Base-by-base conservation (phyloP, 495 filamentous ascomycete genomes). In the Extremus antarcticus region DNA sequence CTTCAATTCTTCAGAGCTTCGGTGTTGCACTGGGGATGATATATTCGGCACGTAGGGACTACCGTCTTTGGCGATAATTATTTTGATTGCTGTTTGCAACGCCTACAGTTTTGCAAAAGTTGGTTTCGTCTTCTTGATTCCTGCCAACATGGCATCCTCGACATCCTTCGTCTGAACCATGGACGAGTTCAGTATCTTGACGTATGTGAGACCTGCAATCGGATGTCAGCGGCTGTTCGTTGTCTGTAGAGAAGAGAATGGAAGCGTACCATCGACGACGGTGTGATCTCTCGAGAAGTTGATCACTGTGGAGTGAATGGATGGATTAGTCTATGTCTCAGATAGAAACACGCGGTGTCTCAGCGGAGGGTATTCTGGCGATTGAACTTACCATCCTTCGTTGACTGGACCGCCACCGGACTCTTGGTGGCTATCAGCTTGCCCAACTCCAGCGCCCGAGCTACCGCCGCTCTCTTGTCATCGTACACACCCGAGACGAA, bases 351-450 rank as follows among this genome's bases (percentile, higher is more conserved):
- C n/a, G n/a, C n/a, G n/a, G n/a, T n/a, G n/a, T n/a, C n/a, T n/a
- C n/a, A n/a, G n/a, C n/a, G n/a, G n/a, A n/a, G n/a, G n/a, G n/a
- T n/a, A n/a, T n/a, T n/a, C n/a, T n/a, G n/a, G n/a, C n/a, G n/a
- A n/a, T n/a, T n/a, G n/a, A n/a, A n/a, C n/a, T n/a, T n/a, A n/a
- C n/a, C 64, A 68, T 94, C 85, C 74, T 98, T 98, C 20, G 92
- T 97, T 2, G 89, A 86, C 71, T 91, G 83, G 58, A 94, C 87
- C 0, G 89, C 92, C 21, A 98, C 81, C 0, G 92, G 92, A 63
- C 87, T 94, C 78, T 97, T 96, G 3, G 64, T 69, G 35, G 86
- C 85, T 17, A 97, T 79, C 63, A 82, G 55, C 13, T 59, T 67
- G 8, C 86, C 89, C 65, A 89, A 54, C 67, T 81, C 75, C 55